Evolutionary conservation across 345 rosid species (phyloP), one percentile per base, ranked within the genome.

Genomic region (Ceriops tagal): DNA sequence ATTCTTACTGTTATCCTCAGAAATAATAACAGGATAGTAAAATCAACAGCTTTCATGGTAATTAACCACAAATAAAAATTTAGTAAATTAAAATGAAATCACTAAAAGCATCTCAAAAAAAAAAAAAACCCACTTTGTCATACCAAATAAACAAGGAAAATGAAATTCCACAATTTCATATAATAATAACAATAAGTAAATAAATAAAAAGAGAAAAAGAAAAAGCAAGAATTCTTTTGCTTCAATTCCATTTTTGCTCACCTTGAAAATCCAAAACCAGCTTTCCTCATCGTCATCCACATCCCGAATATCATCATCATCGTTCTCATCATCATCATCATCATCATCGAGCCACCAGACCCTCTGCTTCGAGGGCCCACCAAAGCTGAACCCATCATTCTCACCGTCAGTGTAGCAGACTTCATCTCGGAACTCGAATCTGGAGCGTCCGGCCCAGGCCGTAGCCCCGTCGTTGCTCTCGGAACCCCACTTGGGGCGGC

Each of bases 201-300:
- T 24, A 24, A 24, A n/a, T 18, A 57, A 28, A 1, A 15, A 16
- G 2, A n/a, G 5, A 1, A 3, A 51, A 47, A 19, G 5, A 11
- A 51, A 57, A 39, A 11, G 21, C 7, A 34, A 28, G 39, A 58
- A 62, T 4, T 21, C 21, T 13, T 20, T 20, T 11, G 0, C 1
- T 20, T 37, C 20, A 56, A 24, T 53, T 22, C 8, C 21, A 16
- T 32, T 18, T 51, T n/a, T 0, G 15, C 34, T 35, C 76, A 92
- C 98, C 98, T 88, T 85, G 52, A 88, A 82, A 53, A 84, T 60
- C 84, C 81, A 84, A 76, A 82, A 78, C 74, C 85, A 85, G 26
- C 77, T 82, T 15, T 80, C 86, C 53, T 77, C 30, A 1, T 10
- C 59, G 16, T 24, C 86, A 0, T 76, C 89, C 15, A 19, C 26